phyloP scores from a whole-genome alignment of 371 early-diverging fungal species.

The Apophysomyces elegans region DNA sequence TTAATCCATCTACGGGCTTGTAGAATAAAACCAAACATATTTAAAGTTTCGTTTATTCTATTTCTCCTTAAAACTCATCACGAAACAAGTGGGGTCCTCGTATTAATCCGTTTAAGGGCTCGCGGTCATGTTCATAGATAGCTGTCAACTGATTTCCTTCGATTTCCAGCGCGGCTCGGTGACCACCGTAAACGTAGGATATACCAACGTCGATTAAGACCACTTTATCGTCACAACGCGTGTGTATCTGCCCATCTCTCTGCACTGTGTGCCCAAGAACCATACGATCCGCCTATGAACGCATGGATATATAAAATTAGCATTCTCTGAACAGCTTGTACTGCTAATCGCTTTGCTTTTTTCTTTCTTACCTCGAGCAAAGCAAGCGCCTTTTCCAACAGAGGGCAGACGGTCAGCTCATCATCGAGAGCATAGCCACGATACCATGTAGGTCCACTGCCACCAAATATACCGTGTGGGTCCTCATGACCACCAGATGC shows the following conservation, averaged over 20 bases:
- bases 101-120: background rate
- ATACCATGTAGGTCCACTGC: constrained; percentile 63
- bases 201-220: constrained; percentile 80
- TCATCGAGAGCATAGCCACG: constrained; percentile 68
- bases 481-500: constrained; percentile 32
- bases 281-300: constrained; percentile 68
- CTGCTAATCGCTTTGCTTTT: background rate
- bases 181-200: constrained; percentile 65
- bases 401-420: constrained; percentile 52
- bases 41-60: background rate
- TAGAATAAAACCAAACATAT: background rate
- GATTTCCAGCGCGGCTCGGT: constrained; percentile 66
- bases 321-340: too few species aligned
- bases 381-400: constrained; percentile 55
- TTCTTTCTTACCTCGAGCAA: constrained; percentile 41
- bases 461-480: constrained; percentile 44
- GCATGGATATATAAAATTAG: background rate
- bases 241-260: constrained; percentile 60
- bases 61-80: background rate
- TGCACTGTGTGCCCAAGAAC: constrained; percentile 82
- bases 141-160: constrained; percentile 35
- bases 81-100: background rate
- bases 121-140: constrained; percentile 27
- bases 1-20: constrained; percentile 7
- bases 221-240: constrained; percentile 68